Percentiles rank a stretch among this genome's conserved stretches.
phyloP scores from a whole-genome alignment of 2,329 filamentous ascomycete genomes.

The Juglanconis sp. region DNA sequence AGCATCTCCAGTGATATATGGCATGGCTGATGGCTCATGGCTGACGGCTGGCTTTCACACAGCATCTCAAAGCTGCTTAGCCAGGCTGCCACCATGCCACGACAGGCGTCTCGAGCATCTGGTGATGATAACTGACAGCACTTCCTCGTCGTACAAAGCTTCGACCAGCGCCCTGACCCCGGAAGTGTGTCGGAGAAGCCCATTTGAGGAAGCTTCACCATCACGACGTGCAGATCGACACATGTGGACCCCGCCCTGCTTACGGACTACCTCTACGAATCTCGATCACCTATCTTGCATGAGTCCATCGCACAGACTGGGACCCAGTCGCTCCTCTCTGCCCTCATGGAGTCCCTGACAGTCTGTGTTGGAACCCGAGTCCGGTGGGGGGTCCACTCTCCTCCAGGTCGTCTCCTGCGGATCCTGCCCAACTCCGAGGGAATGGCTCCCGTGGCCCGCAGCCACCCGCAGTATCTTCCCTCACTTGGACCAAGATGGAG shows the following conservation, averaged over 20 bases:
- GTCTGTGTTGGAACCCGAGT: background rate
- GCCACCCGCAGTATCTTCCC: background rate
- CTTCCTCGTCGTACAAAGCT: background rate
- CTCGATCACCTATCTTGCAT: conserved; percentile 10
- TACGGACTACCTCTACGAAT: background rate
- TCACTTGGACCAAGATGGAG: background rate
- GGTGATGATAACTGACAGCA: background rate
- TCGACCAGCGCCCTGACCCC: background rate
- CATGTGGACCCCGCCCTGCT: background rate
- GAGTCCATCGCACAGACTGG: background rate
- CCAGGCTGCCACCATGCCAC: background rate
- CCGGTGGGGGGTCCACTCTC: background rate
- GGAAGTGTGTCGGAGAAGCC: background rate
- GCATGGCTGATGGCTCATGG: background rate
- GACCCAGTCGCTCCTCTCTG: background rate
- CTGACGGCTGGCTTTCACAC: background rate
- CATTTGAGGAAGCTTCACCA: background rate
- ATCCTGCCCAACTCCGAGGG: background rate
- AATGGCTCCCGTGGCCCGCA: background rate
- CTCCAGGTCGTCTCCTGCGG: background rate
- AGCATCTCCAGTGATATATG: background rate
- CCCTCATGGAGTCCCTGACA: too few species aligned
- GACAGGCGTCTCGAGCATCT: background rate
- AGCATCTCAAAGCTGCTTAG: background rate
- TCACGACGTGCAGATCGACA: background rate